A percentile compares a stretch with the other conserved stretches of the same genome.
These are phyloP conservation scores for Pleochaeta shiraiana DNA, from an alignment of 2,329 filamentous ascomycete genomes.

Conservation along the genomic window DNA sequence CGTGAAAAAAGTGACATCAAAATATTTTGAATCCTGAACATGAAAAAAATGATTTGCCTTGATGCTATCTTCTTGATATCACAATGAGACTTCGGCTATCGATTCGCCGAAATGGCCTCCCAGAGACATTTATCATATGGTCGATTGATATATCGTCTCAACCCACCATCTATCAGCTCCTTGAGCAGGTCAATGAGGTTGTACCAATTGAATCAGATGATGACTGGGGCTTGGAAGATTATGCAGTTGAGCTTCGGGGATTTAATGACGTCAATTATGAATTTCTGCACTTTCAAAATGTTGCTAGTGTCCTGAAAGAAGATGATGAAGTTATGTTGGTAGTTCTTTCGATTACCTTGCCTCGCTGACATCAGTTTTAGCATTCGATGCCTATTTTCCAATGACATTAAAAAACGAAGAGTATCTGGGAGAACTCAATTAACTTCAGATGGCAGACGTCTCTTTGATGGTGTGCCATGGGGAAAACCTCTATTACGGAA, in stretches of 20 bases:
- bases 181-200: conserved; percentile 58
- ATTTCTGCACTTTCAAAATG: conserved; percentile 63
- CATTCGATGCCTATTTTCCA: conserved; percentile 54
- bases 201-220: conserved; percentile 54
- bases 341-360: not conserved
- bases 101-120: conserved; percentile 51
- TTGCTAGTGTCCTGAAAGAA: conserved; percentile 49
- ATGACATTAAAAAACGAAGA: conserved; percentile 50
- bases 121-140: conserved; percentile 52
- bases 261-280: conserved; percentile 48
- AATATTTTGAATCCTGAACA: not conserved
- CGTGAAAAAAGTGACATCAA: too few relatives aligned
- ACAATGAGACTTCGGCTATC: conserved; percentile 50
- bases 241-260: conserved; percentile 54
- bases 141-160: conserved; percentile 28
- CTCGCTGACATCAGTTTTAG: conserved; percentile 21
- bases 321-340: conserved; percentile 67
- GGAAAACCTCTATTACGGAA: conserved; percentile 46
- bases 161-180: conserved; percentile 51
- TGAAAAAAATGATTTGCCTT: not conserved
- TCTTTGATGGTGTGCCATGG: conserved; percentile 72
- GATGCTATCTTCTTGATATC: not conserved
- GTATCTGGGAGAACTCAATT: conserved; percentile 68
- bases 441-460: conserved; percentile 50
- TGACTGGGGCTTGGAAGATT: conserved; percentile 78